Evolutionary conservation across 1,284 basidiomycete genomes (phyloP).

Genomic region (Apiotrichum porosum): DNA sequence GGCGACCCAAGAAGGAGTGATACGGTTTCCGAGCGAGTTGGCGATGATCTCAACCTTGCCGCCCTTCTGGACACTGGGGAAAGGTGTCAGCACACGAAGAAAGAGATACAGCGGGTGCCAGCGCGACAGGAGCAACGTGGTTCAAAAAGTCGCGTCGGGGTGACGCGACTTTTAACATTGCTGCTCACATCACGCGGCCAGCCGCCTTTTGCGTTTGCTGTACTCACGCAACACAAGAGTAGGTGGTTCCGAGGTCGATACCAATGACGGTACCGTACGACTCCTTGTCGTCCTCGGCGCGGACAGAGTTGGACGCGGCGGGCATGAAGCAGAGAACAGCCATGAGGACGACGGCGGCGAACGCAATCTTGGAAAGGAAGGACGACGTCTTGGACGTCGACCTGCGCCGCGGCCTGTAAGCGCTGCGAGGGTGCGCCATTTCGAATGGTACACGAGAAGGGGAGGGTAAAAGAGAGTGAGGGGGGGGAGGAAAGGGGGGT

Average conservation of each 20-base stretch:
- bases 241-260: conserved; percentile 53
- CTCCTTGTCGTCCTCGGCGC: conserved; percentile 52
- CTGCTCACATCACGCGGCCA: background rate
- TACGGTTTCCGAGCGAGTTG: conserved; percentile 96
- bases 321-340: conserved; percentile 48
- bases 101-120: background rate
- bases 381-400: conserved; percentile 6
- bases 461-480: too few relatives aligned
- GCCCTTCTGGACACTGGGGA: conserved; percentile 74
- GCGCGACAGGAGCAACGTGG: too few relatives aligned
- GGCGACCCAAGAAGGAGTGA: conserved; percentile 90
- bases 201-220: background rate
- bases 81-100: conserved; percentile 9
- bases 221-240: conserved; percentile 55
- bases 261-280: conserved; percentile 92
- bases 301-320: conserved; percentile 31
- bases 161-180: too few relatives aligned
- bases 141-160: too few relatives aligned
- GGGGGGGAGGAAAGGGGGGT: too few relatives aligned
- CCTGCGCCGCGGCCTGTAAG: background rate
- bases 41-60: conserved; percentile 95
- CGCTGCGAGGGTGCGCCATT: too few relatives aligned
- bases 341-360: conserved; percentile 45
- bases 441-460: too few relatives aligned
- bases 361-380: conserved; percentile 39